Evolutionary conservation across 2,329 filamentous ascomycete species (phyloP).

Genomic region (Fusarium dlaminii): DNA sequence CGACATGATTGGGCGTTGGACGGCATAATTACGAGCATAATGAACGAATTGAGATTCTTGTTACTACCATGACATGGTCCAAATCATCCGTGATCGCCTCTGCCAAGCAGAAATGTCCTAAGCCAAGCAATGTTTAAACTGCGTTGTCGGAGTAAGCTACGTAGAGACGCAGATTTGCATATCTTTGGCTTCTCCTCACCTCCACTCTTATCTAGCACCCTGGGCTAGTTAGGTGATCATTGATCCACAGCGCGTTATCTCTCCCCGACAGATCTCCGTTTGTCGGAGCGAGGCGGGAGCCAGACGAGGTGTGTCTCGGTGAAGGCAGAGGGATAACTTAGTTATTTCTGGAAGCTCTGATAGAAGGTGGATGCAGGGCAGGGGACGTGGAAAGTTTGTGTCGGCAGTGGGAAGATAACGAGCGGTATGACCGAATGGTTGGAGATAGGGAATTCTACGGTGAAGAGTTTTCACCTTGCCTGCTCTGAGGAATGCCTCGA

Average conservation of each 20-base stretch:
- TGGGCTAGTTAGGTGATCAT: background rate
- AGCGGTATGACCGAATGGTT: background rate
- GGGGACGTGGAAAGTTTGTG: background rate
- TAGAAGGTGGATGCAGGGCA: constrained; percentile 10
- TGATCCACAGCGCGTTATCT: constrained; percentile 18
- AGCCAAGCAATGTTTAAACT: background rate
- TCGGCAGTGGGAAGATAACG: background rate
- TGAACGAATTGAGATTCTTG: constrained; percentile 21
- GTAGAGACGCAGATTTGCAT: background rate
- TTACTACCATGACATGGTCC: background rate
- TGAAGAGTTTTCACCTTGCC: background rate
- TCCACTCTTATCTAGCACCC: constrained; percentile 27
- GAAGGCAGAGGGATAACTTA: background rate
- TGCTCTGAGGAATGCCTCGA: background rate
- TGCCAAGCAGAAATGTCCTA: background rate
- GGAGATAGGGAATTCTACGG: constrained; percentile 18
- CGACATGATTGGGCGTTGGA: constrained; percentile 13
- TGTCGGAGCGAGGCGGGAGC: background rate
- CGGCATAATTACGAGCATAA: constrained; percentile 21
- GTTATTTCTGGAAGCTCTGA: constrained; percentile 27
- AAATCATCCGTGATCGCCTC: background rate
- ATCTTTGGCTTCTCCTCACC: constrained; percentile 8
- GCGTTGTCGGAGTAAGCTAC: constrained; percentile 21
- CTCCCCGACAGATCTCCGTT: constrained; percentile 22
- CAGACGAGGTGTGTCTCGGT: constrained; percentile 18